A percentile compares a stretch with the other conserved stretches of the same genome.
These are phyloP conservation scores for Talaromyces marneffei DNA, from an alignment of 2,329 filamentous ascomycete genomes.

Conservation along the genomic window DNA sequence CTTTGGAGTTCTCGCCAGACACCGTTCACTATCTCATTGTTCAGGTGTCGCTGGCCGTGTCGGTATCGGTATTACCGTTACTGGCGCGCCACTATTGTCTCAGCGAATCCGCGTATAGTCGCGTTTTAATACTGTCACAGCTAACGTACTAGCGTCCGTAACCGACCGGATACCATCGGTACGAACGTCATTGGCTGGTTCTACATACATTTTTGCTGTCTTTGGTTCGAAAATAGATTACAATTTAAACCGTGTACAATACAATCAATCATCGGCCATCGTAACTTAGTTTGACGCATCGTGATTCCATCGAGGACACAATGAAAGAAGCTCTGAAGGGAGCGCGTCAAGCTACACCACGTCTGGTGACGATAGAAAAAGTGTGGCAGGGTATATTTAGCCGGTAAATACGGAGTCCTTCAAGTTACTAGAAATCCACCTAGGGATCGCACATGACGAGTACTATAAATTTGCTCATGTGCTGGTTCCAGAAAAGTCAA, in stretches of 20 bases:
- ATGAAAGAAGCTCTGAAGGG: neutral
- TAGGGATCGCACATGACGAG: neutral
- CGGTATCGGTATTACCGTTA: neutral
- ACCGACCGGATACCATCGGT: constrained; percentile 8
- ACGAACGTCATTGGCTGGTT: neutral
- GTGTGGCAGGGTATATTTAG: neutral
- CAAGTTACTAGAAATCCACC: neutral
- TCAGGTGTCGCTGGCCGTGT: neutral
- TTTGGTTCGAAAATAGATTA: neutral
- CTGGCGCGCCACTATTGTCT: neutral
- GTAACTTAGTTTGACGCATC: neutral
- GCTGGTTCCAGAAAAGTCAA: neutral
- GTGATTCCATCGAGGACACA: neutral
- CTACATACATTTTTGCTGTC: neutral
- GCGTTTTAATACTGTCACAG: neutral
- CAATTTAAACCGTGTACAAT: neutral
- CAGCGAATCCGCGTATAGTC: too few species aligned
- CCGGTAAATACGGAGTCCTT: neutral
- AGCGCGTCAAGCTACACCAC: neutral
- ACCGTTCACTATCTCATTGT: neutral
- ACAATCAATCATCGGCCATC: neutral
- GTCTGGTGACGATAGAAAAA: neutral
- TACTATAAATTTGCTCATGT: neutral
- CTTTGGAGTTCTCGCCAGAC: constrained; percentile 4
- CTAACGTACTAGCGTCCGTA: constrained; percentile 14